phyloP scores from a whole-genome alignment of 768 basidiomycete genomes.

The Termitomyces sp. region DNA sequence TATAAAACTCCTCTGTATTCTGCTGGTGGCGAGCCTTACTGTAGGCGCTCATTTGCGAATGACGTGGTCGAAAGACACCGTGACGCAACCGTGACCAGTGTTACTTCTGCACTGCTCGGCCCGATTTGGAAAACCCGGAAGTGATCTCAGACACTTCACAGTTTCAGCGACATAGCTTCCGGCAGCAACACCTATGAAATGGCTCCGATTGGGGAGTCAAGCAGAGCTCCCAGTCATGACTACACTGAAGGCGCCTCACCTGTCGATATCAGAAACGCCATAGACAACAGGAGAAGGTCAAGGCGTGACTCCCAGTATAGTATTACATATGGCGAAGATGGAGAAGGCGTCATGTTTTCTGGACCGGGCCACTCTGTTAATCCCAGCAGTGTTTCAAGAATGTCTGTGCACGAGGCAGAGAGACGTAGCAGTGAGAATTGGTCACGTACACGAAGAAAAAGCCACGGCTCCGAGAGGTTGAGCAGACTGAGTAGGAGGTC shows the following conservation, averaged over 20 bases:
- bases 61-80: background rate
- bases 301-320: slow-evolving; percentile 68
- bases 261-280: slow-evolving; percentile 62
- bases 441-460: slow-evolving; percentile 44
- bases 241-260: slow-evolving; percentile 86
- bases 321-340: slow-evolving; percentile 50
- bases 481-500: slow-evolving; percentile 33
- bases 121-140: background rate
- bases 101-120: background rate
- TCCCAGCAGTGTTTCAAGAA: slow-evolving; percentile 76
- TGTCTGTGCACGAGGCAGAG: slow-evolving; percentile 56
- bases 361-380: slow-evolving; percentile 67
- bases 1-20: slow-evolving; percentile 46
- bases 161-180: slow-evolving; percentile 10
- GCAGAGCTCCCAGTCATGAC: slow-evolving; percentile 37
- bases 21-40: slow-evolving; percentile 25
- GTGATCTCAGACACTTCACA: background rate
- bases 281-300: slow-evolving; percentile 45
- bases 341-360: slow-evolving; percentile 68
- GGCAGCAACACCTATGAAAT: slow-evolving; percentile 32
- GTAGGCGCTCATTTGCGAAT: slow-evolving; percentile 29
- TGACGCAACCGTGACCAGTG: background rate
- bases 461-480: slow-evolving; percentile 39
- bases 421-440: slow-evolving; percentile 56
- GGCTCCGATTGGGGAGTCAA: slow-evolving; percentile 33